These are phyloP conservation scores for Colletotrichum lindemuthianum DNA, from an alignment of 2,329 filamentous ascomycete genomes.

Conservation along the genomic window DNA sequence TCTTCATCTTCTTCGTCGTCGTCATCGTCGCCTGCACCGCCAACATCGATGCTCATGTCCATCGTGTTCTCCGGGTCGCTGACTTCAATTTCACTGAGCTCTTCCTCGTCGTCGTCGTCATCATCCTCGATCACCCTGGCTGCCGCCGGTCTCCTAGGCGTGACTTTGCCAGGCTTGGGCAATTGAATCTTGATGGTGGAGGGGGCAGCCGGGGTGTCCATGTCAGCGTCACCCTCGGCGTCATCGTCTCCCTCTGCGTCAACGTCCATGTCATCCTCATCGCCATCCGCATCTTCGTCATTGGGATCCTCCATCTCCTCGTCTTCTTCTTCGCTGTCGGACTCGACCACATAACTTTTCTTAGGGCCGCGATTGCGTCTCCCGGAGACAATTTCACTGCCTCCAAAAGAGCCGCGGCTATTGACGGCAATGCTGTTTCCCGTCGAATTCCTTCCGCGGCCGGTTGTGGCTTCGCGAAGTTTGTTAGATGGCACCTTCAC, in stretches of 20 bases:
- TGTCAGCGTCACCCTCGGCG: constrained; percentile 58
- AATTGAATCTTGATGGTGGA: constrained; percentile 36
- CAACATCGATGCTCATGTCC: constrained; percentile 47
- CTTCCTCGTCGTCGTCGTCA: constrained; percentile 37
- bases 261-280: constrained; percentile 53
- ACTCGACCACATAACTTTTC: constrained; percentile 70
- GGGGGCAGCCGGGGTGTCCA: constrained; percentile 47
- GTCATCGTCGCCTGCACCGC: constrained; percentile 42
- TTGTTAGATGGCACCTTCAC: constrained; percentile 64
- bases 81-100: constrained; percentile 40
- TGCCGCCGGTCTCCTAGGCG: constrained; percentile 34
- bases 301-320: constrained; percentile 46
- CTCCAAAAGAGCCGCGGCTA: constrained; percentile 51
- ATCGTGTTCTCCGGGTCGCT: constrained; percentile 41
- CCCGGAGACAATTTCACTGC: constrained; percentile 59
- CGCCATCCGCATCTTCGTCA: constrained; percentile 42
- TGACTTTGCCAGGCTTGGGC: constrained; percentile 33
- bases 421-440: constrained; percentile 41
- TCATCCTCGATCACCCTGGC: constrained; percentile 37
- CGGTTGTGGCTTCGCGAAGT: constrained; percentile 60
- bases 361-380: constrained; percentile 65
- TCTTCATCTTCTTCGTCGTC: constrained; percentile 48
- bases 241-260: constrained; percentile 44
- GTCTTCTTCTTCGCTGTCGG: constrained; percentile 55
- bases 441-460: constrained; percentile 45